Evolutionary conservation across 2,329 filamentous ascomycete species (phyloP).

Genomic region (Phyllosticta citribraziliensis): DNA sequence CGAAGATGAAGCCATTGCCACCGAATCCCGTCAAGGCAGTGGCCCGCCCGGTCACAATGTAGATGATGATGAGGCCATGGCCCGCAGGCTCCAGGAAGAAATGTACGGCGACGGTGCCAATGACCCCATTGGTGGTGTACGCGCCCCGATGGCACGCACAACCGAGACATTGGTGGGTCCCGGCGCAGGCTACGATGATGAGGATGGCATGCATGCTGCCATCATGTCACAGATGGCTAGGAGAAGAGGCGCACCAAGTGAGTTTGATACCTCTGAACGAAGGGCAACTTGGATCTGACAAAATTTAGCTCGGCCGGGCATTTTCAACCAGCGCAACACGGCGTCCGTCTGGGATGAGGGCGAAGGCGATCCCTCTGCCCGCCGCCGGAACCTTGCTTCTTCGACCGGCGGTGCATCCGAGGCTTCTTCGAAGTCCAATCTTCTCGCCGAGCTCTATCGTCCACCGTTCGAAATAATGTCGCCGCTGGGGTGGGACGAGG

Average conservation of each 20-base stretch:
- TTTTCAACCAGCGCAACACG: constrained; percentile 56
- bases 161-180: constrained; percentile 86
- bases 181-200: constrained; percentile 40
- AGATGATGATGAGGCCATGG: constrained; percentile 91
- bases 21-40: not conserved
- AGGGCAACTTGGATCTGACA: not conserved
- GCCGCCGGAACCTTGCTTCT: constrained; percentile 45
- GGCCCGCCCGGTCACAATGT: constrained; percentile 16
- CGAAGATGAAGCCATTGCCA: constrained; percentile 36
- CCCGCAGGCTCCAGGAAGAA: constrained; percentile 82
- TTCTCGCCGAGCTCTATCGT: constrained; percentile 83
- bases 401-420: constrained; percentile 58
- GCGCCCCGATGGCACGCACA: constrained; percentile 83
- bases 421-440: constrained; percentile 58
- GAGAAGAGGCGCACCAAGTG: constrained; percentile 20
- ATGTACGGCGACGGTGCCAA: constrained; percentile 53
- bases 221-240: constrained; percentile 54
- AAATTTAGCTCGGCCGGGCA: constrained; percentile 41
- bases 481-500: constrained; percentile 69
- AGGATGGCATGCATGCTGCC: constrained; percentile 48
- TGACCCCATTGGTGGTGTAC: constrained; percentile 49
- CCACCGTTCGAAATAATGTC: constrained; percentile 88
- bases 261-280: not conserved
- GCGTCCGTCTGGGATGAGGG: constrained; percentile 51
- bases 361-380: constrained; percentile 35